Evolutionary conservation across 2,329 filamentous ascomycete species (phyloP).

Genomic region (Trichoderma endophyticum): DNA sequence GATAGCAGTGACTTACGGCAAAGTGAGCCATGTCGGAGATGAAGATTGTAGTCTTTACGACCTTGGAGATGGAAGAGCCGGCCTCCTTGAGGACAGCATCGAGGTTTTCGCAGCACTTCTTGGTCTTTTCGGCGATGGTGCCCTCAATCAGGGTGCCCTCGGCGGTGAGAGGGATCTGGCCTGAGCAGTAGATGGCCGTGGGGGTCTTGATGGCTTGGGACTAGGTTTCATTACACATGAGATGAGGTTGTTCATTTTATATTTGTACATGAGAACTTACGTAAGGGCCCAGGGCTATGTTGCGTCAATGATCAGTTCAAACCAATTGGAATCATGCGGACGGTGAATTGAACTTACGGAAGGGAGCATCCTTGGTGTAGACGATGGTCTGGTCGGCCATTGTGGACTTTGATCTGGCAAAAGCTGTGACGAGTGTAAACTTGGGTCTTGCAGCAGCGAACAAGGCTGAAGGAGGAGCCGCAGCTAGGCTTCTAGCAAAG

Average conservation of each 20-base stretch:
- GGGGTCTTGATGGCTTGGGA: slow-evolving; percentile 66
- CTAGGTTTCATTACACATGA: slow-evolving; percentile 33
- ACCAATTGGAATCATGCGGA: neutral
- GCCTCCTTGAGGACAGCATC: slow-evolving; percentile 79
- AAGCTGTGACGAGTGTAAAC: slow-evolving; percentile 33
- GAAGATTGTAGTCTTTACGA: slow-evolving; percentile 93
- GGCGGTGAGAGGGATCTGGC: slow-evolving; percentile 67
- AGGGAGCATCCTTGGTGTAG: slow-evolving; percentile 57
- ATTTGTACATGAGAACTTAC: slow-evolving; percentile 40
- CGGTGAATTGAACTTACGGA: slow-evolving; percentile 43
- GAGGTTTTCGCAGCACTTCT: slow-evolving; percentile 69
- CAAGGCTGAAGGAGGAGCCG: slow-evolving; percentile 8
- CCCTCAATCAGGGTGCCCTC: slow-evolving; percentile 56
- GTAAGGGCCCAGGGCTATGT: slow-evolving; percentile 59
- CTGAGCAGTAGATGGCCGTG: slow-evolving; percentile 64
- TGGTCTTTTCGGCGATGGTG: slow-evolving; percentile 61
- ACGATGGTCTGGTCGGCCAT: slow-evolving; percentile 50
- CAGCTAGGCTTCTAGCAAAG: slow-evolving; percentile 6
- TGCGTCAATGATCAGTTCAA: neutral
- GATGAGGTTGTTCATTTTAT: neutral
- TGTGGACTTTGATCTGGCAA: slow-evolving; percentile 35
- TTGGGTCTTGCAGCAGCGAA: slow-evolving; percentile 20
- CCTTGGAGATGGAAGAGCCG: slow-evolving; percentile 71
- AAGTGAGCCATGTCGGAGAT: slow-evolving; percentile 90
- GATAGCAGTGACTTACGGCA: slow-evolving; percentile 43